phyloP scores from a whole-genome alignment of 2,329 filamentous ascomycete genomes.

The Trichoderma brevicompactum region DNA sequence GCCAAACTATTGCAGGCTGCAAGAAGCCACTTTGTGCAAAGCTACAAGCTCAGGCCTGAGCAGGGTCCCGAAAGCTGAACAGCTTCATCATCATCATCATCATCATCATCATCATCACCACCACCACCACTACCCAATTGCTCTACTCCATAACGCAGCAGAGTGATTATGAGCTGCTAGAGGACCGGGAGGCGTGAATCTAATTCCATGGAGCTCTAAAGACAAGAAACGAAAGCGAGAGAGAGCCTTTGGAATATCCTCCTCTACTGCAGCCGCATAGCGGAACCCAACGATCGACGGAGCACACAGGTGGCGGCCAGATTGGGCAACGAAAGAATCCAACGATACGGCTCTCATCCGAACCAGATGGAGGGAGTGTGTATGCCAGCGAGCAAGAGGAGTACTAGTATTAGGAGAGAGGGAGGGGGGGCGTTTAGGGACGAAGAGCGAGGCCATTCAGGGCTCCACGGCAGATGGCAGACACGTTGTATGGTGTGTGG shows the following conservation, averaged over 20 bases:
- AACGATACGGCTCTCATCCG: conserved; percentile 28
- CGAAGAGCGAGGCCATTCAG: too few species aligned
- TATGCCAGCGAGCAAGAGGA: neutral
- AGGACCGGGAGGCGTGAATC: too few species aligned
- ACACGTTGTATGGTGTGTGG: neutral
- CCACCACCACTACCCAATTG: too few species aligned
- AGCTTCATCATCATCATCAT: too few species aligned
- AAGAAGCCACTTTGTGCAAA: too few species aligned
- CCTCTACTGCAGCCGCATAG: neutral
- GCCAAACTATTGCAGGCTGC: too few species aligned
- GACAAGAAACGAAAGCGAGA: neutral
- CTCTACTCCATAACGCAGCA: too few species aligned
- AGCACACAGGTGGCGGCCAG: neutral
- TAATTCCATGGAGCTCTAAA: neutral
- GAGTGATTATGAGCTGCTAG: too few species aligned
- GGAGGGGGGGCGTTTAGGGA: neutral
- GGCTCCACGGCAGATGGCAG: neutral
- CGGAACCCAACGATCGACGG: conserved; percentile 22
- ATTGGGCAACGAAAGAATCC: conserved; percentile 1
- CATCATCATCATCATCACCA: too few species aligned
- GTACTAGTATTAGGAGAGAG: neutral
- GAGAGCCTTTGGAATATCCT: neutral
- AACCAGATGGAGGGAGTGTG: conserved; percentile 4
- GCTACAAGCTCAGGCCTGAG: too few species aligned
- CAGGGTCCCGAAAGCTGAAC: too few species aligned